Base-by-base conservation (phyloP, 192 early-diverging fungal genomes). In the Linnemannia schmuckeri region DNA sequence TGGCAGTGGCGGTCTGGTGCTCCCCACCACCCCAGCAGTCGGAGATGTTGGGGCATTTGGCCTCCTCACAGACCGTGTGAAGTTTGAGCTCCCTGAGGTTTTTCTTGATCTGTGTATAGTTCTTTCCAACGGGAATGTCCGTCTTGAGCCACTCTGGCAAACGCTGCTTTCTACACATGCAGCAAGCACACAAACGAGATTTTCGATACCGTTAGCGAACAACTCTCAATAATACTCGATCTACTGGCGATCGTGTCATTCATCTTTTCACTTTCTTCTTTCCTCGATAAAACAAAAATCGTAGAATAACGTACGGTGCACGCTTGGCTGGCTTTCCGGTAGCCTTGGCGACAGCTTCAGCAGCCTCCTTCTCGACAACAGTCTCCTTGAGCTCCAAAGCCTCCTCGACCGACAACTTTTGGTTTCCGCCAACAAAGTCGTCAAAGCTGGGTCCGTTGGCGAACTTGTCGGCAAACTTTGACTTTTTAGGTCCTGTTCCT, bases 21-120 rank as follows among this genome's bases (percentile, higher is more conserved):
- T 98, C 96, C 76, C 97, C 97, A 42, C 97, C 98, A 77, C 97
- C 97, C 98, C 98, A 99, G 91, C 98, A 99, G 87, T 99, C 98
- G 54, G 97, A 96, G 89, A 99, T 97, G 89, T 99, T 99, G 38
- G 98, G 98, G 88, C 98, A 99, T 79, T 95, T 91, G 55, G 98
- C 98, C 78, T 98, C 97, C 81, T 99, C 98, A 90, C 98, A 99
- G 27, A 99, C 97, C 76, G 98, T 99, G 82, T 98, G 95, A 42
- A 99, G 91, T 47, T 97, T 96, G n/a, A 99, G 92, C 37, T 97
- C 98, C 41, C 98, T 94, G 78, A 99, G 89, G 78, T 98, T 97
- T 83, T 93, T 94, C 88, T 97, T 97, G 87, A 99, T 96, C 70
- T 91, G 83, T 12, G 93, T 92, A 81, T 93, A 98, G 77, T 96